phyloP scores from a whole-genome alignment of 2,329 filamentous ascomycete genomes.

The Xylaria sp. region DNA sequence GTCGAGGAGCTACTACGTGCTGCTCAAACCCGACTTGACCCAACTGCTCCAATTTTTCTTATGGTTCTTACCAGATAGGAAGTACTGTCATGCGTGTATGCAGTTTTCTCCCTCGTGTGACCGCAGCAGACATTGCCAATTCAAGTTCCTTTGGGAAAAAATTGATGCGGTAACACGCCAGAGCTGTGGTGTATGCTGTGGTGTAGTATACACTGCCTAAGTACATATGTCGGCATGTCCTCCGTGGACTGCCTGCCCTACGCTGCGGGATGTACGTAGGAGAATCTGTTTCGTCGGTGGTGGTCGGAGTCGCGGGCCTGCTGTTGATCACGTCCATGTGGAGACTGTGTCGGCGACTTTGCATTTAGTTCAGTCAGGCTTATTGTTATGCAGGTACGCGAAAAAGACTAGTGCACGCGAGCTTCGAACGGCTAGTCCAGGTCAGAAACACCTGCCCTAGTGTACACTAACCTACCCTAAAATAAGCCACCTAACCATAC shows the following conservation, averaged over 20 bases:
- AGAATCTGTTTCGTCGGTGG: constrained; percentile 6
- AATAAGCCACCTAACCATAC: constrained; percentile 5
- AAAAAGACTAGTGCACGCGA: constrained; percentile 10
- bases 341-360: constrained; percentile 24
- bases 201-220: too few species aligned
- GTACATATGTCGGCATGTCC: not conserved
- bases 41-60: not conserved
- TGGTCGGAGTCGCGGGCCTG: constrained; percentile 25
- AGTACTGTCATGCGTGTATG: too few species aligned
- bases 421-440: constrained; percentile 17
- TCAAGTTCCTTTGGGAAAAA: too few species aligned
- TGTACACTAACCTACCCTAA: not conserved
- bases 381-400: constrained; percentile 38
- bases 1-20: not conserved
- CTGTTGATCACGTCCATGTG: constrained; percentile 24
- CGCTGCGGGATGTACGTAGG: not conserved
- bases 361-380: constrained; percentile 16
- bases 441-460: not conserved
- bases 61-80: not conserved
- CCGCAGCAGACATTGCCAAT: not conserved
- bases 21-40: not conserved
- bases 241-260: not conserved
- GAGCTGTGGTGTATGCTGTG: too few species aligned
- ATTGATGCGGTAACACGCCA: too few species aligned
- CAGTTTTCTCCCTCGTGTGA: not conserved